These are phyloP conservation scores for Leucosporidium creatinivorum DNA, from an alignment of 768 basidiomycete genomes.

Conservation along the genomic window DNA sequence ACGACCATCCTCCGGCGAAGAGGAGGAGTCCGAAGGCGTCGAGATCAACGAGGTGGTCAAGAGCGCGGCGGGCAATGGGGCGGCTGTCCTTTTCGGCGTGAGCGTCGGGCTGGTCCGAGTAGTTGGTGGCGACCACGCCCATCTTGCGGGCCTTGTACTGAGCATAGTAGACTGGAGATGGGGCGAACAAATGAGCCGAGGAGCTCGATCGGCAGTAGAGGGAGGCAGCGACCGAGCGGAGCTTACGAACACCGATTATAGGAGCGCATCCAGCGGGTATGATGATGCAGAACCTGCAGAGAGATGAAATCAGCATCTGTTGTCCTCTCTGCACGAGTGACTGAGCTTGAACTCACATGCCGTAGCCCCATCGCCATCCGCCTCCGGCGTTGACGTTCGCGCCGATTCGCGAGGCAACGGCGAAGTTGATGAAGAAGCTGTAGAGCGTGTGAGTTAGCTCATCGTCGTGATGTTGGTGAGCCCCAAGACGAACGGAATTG, in stretches of 20 bases:
- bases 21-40: constrained; percentile 35
- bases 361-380: constrained; percentile 46
- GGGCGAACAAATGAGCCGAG: neutral
- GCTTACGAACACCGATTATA: constrained; percentile 15
- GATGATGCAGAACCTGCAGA: constrained; percentile 41
- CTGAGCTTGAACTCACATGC: constrained; percentile 29
- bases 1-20: constrained; percentile 33
- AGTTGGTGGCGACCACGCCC: constrained; percentile 34
- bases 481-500: too few relatives aligned
- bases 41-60: constrained; percentile 23
- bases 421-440: constrained; percentile 41
- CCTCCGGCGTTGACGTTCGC: constrained; percentile 24
- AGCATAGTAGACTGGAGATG: too few relatives aligned
- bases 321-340: too few relatives aligned
- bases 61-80: neutral
- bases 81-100: constrained; percentile 7
- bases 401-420: constrained; percentile 44
- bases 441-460: too few relatives aligned
- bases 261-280: constrained; percentile 36
- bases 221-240: too few relatives aligned
- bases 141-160: constrained; percentile 22
- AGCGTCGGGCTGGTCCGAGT: constrained; percentile 9
- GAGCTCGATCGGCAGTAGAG: neutral
- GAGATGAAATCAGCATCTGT: neutral
- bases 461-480: too few relatives aligned